phyloP scores from a whole-genome alignment of 331 rosid genomes.

The Phaseolus coccineus region DNA sequence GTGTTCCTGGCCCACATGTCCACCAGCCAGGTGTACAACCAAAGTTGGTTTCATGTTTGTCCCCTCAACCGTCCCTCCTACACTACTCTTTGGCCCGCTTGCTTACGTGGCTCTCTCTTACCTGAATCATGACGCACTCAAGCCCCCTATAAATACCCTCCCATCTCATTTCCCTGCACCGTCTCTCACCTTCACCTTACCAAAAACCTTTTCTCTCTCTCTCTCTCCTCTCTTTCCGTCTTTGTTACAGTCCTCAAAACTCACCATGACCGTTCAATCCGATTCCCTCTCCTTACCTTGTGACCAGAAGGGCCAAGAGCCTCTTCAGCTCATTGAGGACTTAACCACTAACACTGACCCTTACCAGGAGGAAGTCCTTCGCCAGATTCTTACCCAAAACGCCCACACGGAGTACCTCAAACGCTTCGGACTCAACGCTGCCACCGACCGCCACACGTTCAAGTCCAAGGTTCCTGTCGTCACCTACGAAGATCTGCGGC shows the following conservation, averaged over 20 bases:
- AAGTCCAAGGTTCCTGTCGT: constrained; percentile 79
- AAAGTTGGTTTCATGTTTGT: constrained; percentile 28
- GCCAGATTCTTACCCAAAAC: constrained; percentile 71
- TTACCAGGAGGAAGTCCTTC: constrained; percentile 56
- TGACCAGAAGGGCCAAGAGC: constrained; percentile 59
- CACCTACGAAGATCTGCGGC: constrained; percentile 79
- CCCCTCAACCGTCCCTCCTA: constrained; percentile 40
- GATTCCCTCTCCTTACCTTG: constrained; percentile 37
- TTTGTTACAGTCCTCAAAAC: not conserved
- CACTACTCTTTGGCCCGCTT: constrained; percentile 19
- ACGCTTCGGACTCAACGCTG: constrained; percentile 64
- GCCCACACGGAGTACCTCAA: constrained; percentile 72
- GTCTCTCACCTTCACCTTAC: not conserved
- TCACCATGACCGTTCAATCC: constrained; percentile 68
- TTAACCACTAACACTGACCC: constrained; percentile 66
- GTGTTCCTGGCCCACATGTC: constrained; percentile 70
- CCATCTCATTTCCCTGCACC: not conserved
- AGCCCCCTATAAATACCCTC: not conserved
- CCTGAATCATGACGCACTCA: constrained; percentile 27
- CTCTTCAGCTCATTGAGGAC: constrained; percentile 73
- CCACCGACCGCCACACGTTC: constrained; percentile 70
- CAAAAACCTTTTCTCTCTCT: not conserved
- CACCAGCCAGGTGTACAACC: not conserved
- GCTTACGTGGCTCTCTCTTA: constrained; percentile 15
- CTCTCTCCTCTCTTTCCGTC: not conserved